These are phyloP conservation scores for Yamadazyma atlantica DNA, from an alignment of 1,139 yeast species.

Conservation along the genomic window DNA sequence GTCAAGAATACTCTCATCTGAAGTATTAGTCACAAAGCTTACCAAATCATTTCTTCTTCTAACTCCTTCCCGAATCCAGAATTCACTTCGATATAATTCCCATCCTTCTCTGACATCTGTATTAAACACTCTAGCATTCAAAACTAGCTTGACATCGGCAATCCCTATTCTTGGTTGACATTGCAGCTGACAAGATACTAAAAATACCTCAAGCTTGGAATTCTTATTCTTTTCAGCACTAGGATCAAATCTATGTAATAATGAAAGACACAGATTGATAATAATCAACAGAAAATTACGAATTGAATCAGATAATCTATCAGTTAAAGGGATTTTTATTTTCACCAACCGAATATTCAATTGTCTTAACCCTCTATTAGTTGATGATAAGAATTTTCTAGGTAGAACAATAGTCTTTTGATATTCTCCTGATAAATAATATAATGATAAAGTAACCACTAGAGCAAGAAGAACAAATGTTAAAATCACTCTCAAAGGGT, in stretches of 20 bases:
- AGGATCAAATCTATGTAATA: slow-evolving; percentile 39
- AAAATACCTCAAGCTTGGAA: slow-evolving; percentile 41
- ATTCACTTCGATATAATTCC: slow-evolving; percentile 92
- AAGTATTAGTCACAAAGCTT: slow-evolving; percentile 28
- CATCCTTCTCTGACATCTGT: slow-evolving; percentile 89
- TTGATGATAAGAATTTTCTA: slow-evolving; percentile 68
- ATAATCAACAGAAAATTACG: slow-evolving; percentile 38
- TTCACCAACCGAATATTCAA: slow-evolving; percentile 77
- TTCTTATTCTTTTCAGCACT: slow-evolving; percentile 28
- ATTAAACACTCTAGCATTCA: slow-evolving; percentile 78
- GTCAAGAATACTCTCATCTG: slow-evolving; percentile 16
- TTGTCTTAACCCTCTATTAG: slow-evolving; percentile 86
- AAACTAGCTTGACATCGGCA: slow-evolving; percentile 63
- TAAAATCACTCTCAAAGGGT: slow-evolving; percentile 39
- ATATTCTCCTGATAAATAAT: slow-evolving; percentile 88
- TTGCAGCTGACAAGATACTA: slow-evolving; percentile 44
- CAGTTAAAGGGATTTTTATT: slow-evolving; percentile 60
- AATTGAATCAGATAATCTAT: slow-evolving; percentile 46
- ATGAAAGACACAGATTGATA: slow-evolving; percentile 24
- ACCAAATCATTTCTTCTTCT: slow-evolving; percentile 55
- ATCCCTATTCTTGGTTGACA: slow-evolving; percentile 49
- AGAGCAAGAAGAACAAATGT: slow-evolving; percentile 69
- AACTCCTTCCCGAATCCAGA: slow-evolving; percentile 85
- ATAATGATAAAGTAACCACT: slow-evolving; percentile 67
- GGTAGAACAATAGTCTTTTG: slow-evolving; percentile 82